Base-by-base conservation (phyloP, 2,329 filamentous ascomycete species). In the Xylariaceae sp. region DNA sequence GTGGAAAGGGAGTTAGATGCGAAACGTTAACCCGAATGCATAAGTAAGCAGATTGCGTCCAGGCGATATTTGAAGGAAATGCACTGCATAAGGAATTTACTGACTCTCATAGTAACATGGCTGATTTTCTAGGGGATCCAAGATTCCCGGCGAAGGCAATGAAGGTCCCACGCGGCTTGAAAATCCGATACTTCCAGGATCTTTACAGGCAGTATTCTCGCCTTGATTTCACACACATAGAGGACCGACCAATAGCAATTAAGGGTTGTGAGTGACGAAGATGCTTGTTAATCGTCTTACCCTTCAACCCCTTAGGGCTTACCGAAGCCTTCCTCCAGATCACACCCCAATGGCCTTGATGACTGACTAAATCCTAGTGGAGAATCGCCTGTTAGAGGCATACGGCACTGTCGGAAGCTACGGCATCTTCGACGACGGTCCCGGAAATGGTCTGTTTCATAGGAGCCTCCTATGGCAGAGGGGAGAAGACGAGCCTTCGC, bases 1-100 rank as follows among this genome's bases (percentile, higher is more conserved):
- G 76, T 34, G 71, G 75, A 5, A 39, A 63, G 0, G 68, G 73
- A 0, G 66, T 76, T 1, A 58, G 68, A 3, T 75, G 70, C 29
- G 72, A 76, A 43, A 74, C 69, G 0, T 31, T 76, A 34, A 66
- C 63, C 0, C 66, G 57, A 11, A 69, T 74, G 59, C 53, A 61
- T n/a, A 75, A 73, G 75, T 75, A 53, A 63, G 72, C 53, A 12
- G 3, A 31, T 39, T 5, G 26, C 21, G 7, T 17, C 16, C 5
- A 11, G 17, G 6, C n/a, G n/a, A n/a, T n/a, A n/a, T n/a, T n/a
- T n/a, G n/a, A n/a, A n/a, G n/a, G n/a, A n/a, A n/a, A n/a, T n/a
- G n/a, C n/a, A n/a, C n/a, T n/a, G n/a, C n/a, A n/a, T n/a, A n/a
- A n/a, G n/a, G n/a, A n/a, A n/a, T n/a, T n/a, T 34, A 36, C 54